Conservation (phyloP, 306 rosid species). For the Trifolium pratense region DNA sequence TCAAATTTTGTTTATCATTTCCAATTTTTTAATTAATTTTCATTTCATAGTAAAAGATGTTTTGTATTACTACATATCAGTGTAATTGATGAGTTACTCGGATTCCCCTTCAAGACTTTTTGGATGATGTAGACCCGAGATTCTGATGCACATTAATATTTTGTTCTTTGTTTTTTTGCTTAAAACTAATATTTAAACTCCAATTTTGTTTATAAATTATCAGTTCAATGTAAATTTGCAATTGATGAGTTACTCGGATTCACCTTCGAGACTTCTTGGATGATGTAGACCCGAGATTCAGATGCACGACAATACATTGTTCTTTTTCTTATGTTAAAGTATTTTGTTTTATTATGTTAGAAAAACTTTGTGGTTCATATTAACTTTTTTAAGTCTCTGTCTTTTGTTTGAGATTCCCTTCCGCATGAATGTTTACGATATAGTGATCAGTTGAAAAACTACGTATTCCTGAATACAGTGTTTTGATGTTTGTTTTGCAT, state of each 20-base stretch:
- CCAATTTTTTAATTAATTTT: not conserved
- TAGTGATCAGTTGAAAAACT: too few species aligned
- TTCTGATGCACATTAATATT: constrained; percentile 54
- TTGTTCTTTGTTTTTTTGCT: not conserved
- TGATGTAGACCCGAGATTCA: constrained; percentile 77
- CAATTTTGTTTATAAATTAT: too few species aligned
- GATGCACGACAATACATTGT: constrained; percentile 44
- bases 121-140: constrained; percentile 76
- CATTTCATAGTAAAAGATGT: not conserved
- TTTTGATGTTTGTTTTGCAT: not conserved
- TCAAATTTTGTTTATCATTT: not conserved
- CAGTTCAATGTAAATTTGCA: constrained; percentile 9
- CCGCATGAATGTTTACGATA: not conserved
- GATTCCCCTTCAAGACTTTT: constrained; percentile 75
- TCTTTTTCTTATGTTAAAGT: not conserved
- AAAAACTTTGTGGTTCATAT: too few species aligned
- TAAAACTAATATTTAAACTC: too few species aligned
- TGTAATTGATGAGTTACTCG: constrained; percentile 68
- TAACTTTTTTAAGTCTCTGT: not conserved
- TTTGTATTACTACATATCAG: too few species aligned
- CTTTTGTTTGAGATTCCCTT: not conserved
- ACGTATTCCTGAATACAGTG: too few species aligned
- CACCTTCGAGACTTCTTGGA: constrained; percentile 69
- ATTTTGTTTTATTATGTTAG: not conserved
- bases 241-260: constrained; percentile 70